Conservation (phyloP, 2,329 filamentous ascomycete genomes). For the Leptographium lundbergii region DNA sequence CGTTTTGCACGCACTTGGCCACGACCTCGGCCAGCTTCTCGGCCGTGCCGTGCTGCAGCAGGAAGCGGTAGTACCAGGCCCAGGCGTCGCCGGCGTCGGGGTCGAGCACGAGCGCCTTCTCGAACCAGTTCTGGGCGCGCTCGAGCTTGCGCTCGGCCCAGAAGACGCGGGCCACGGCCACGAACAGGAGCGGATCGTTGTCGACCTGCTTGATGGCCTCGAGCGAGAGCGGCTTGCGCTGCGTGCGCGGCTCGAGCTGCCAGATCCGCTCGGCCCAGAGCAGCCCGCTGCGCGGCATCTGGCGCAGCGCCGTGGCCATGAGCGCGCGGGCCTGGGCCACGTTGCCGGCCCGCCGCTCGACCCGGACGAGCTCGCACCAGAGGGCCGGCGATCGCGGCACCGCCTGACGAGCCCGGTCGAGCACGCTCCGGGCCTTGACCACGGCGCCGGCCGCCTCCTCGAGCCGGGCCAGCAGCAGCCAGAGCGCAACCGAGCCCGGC, state of each 20-base stretch:
- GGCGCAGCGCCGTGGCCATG: conserved; percentile 88
- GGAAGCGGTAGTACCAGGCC: conserved; percentile 97
- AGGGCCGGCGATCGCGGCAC: conserved; percentile 74
- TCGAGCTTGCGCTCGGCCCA: conserved; percentile 88
- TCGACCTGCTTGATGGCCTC: conserved; percentile 97
- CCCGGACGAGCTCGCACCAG: conserved; percentile 87
- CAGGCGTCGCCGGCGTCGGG: conserved; percentile 82
- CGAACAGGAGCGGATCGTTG: conserved; percentile 77
- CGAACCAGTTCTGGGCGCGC: conserved; percentile 94
- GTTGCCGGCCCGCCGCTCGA: conserved; percentile 82
- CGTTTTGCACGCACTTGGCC: conserved; percentile 65
- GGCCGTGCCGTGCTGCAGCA: conserved; percentile 82
- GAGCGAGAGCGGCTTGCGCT: conserved; percentile 79
- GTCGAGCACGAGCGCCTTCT: conserved; percentile 83
- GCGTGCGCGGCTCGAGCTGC: conserved; percentile 81
- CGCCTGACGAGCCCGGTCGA: conserved; percentile 80
- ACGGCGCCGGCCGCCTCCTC: conserved; percentile 75
- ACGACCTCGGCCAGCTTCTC: conserved; percentile 84
- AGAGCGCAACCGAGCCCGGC: conserved; percentile 71
- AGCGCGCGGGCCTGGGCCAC: conserved; percentile 72
- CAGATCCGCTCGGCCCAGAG: conserved; percentile 94
- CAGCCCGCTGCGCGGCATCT: conserved; percentile 75
- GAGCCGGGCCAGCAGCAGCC: conserved; percentile 76
- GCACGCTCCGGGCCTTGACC: conserved; percentile 86
- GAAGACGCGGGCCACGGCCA: conserved; percentile 88